Evolutionary conservation across 169 alveolate genomes (phyloP).

Genomic region (Plasmodium cynomolgi): DNA sequence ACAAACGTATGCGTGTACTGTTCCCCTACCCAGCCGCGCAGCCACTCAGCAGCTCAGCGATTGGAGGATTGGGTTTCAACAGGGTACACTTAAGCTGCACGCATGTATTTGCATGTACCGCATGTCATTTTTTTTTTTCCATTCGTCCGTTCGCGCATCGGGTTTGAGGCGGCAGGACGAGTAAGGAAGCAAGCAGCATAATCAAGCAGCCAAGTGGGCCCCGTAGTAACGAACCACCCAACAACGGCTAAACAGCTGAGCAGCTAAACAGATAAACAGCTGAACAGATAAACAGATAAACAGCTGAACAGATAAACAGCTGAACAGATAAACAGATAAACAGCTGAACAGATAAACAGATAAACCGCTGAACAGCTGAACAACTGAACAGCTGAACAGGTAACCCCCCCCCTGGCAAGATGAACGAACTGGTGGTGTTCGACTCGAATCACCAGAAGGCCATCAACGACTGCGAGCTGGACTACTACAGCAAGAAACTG

Average conservation of each 20-base stretch:
- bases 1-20: background rate
- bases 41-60: background rate
- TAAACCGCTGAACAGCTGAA: background rate
- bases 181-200: background rate
- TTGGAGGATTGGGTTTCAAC: background rate
- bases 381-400: background rate
- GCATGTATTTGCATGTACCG: background rate
- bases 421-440: slow-evolving; percentile 80
- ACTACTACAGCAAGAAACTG: slow-evolving; percentile 88
- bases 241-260: background rate
- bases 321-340: background rate
- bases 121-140: background rate
- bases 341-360: background rate
- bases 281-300: background rate
- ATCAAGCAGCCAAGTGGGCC: background rate
- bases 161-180: background rate
- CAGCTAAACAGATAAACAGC: background rate
- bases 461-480: slow-evolving; percentile 86
- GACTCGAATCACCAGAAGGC: slow-evolving; percentile 82
- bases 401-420: background rate
- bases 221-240: background rate
- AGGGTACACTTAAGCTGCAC: background rate
- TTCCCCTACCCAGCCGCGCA: background rate
- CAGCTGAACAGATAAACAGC: background rate
- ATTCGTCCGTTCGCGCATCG: background rate